These are phyloP conservation scores for Candida andamanensis DNA, from an alignment of 805 yeast genomes.

Conservation along the genomic window DNA sequence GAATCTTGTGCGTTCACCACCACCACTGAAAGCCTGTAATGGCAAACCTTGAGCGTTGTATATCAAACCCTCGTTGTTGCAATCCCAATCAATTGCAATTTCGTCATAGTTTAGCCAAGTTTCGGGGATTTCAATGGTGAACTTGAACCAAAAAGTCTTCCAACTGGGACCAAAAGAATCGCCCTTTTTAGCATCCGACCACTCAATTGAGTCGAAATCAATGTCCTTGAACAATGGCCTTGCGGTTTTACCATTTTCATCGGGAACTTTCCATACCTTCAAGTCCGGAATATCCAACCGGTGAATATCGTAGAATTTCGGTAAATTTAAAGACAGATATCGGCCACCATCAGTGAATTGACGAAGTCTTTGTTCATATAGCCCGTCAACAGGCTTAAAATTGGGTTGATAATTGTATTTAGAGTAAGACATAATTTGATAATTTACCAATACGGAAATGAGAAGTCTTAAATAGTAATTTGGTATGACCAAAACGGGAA, in stretches of 20 bases:
- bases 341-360: constrained; percentile 82
- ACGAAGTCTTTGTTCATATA: constrained; percentile 67
- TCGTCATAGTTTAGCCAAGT: constrained; percentile 47
- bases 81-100: constrained; percentile 77
- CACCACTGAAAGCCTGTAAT: constrained; percentile 81
- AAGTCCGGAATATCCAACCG: constrained; percentile 49
- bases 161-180: constrained; percentile 90
- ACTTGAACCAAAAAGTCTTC: constrained; percentile 93
- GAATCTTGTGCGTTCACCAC: constrained; percentile 75
- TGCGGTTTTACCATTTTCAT: constrained; percentile 40
- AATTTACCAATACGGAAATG: no score
- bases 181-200: constrained; percentile 60
- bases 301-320: constrained; percentile 68
- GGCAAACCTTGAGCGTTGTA: constrained; percentile 65
- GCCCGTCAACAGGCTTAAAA: constrained; percentile 69
- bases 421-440: constrained; percentile 13
- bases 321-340: constrained; percentile 65
- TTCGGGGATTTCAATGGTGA: constrained; percentile 59
- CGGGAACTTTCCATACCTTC: constrained; percentile 71
- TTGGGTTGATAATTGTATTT: constrained; percentile 45
- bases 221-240: constrained; percentile 60
- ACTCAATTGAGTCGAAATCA: constrained; percentile 44
- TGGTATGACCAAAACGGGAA: no score
- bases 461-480: no score
- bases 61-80: constrained; percentile 79